A percentile compares a stretch with the other conserved stretches of the same genome.
These are phyloP conservation scores for Fusarium sp. DNA, from an alignment of 2,329 filamentous ascomycete genomes.

Conservation along the genomic window DNA sequence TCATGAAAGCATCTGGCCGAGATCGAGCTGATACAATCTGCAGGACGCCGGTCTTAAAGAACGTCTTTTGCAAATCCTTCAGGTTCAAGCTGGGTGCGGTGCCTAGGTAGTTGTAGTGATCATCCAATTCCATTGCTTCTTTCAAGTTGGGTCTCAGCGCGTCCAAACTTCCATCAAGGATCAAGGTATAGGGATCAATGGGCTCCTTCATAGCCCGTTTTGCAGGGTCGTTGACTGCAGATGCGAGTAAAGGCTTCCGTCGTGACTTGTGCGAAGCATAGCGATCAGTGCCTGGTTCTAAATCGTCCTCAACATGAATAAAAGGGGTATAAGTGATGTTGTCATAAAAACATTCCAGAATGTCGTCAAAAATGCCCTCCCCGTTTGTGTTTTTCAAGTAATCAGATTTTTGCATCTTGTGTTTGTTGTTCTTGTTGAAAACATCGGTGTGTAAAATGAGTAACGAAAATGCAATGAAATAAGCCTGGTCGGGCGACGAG, in stretches of 20 bases:
- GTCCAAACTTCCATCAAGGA: conserved; percentile 90
- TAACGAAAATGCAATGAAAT: conserved; percentile 96
- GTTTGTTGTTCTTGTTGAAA: conserved; percentile 99
- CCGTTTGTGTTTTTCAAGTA: conserved; percentile 95
- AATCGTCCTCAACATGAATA: conserved; percentile 94
- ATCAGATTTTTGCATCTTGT: conserved; percentile 97
- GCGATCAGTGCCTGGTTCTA: conserved; percentile 81
- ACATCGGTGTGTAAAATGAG: conserved; percentile 97
- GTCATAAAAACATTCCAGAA: conserved; percentile 96
- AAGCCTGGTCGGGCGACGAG: conserved; percentile 90
- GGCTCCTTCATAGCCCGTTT: conserved; percentile 80
- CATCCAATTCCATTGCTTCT: conserved; percentile 92
- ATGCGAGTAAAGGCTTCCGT: conserved; percentile 76
- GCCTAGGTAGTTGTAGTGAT: conserved; percentile 89
- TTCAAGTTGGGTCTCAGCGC: conserved; percentile 84
- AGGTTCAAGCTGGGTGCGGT: conserved; percentile 81
- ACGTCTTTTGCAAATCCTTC: conserved; percentile 84
- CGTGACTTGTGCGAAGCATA: conserved; percentile 77
- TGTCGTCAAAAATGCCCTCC: conserved; percentile 92
- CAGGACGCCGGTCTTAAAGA: conserved; percentile 89
- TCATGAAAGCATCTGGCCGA: conserved; percentile 93
- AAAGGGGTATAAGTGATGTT: conserved; percentile 99
- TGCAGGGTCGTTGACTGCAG: conserved; percentile 62
- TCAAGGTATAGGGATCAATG: conserved; percentile 93
- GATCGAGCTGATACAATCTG: conserved; percentile 96